A percentile compares a stretch with the other conserved stretches of the same genome.
phyloP scores from a whole-genome alignment of 345 rosid species.

The Syzygium jambos region DNA sequence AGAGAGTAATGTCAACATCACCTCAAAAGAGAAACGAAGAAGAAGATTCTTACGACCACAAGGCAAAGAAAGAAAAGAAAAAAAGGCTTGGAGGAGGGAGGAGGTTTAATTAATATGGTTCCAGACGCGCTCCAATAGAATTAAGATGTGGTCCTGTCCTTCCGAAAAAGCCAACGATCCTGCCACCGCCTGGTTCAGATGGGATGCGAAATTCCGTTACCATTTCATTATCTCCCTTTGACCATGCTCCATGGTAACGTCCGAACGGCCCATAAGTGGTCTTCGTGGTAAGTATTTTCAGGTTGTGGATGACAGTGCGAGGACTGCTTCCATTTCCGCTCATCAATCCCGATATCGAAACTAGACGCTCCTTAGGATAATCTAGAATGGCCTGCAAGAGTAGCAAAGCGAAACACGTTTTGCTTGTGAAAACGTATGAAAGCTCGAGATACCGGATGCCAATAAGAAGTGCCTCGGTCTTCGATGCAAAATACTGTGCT shows the following conservation, averaged over 20 bases:
- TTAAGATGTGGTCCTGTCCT: not conserved
- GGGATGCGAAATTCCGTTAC: not conserved
- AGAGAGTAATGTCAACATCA: too few species aligned
- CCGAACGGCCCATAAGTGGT: not conserved
- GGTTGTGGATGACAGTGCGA: not conserved
- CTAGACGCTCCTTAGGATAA: not conserved
- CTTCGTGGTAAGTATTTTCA: not conserved
- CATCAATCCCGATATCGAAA: not conserved
- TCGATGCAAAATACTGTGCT: not conserved
- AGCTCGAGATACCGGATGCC: not conserved
- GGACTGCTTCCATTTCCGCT: rapidly evolving
- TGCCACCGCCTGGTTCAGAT: not conserved
- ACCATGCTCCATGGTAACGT: not conserved
- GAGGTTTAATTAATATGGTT: not conserved
- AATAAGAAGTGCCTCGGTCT: not conserved
- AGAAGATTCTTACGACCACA: too few species aligned
- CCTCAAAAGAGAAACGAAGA: too few species aligned
- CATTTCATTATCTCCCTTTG: too few species aligned
- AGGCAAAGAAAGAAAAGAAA: too few species aligned
- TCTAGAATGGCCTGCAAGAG: not conserved
- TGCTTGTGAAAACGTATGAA: not conserved
- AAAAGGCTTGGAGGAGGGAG: not conserved
- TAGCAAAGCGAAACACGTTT: not conserved
- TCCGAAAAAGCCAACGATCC: not conserved
- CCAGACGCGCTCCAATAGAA: not conserved